These are phyloP conservation scores for Kwoniella newhampshirensis DNA, from an alignment of 768 basidiomycete genomes.

Conservation along the genomic window DNA sequence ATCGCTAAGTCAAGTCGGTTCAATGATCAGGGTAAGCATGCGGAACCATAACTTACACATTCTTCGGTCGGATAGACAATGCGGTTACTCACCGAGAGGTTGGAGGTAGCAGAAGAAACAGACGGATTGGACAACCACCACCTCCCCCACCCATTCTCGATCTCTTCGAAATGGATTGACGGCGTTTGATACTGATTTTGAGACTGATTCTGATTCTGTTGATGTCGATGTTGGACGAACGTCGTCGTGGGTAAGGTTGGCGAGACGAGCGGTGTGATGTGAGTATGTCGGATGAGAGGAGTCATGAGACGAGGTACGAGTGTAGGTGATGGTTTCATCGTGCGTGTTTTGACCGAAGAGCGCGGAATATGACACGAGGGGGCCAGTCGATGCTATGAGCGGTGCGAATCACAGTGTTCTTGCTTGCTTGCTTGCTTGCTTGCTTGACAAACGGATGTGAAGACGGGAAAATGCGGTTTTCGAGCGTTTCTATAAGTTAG, in stretches of 20 bases:
- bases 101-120: not conserved
- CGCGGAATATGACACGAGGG: too few relatives aligned
- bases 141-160: conserved; percentile 4
- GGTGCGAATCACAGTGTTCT: too few relatives aligned
- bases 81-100: conserved; percentile 2
- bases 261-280: not conserved
- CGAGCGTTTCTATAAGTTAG: too few relatives aligned
- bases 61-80: not conserved
- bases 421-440: too few relatives aligned
- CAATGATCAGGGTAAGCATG: not conserved
- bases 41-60: not conserved
- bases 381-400: too few relatives aligned
- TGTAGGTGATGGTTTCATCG: conserved; percentile 18
- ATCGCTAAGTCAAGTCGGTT: not conserved
- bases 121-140: conserved; percentile 9
- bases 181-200: not conserved
- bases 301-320: conserved; percentile 14
- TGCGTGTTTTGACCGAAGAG: too few relatives aligned
- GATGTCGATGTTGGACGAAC: not conserved
- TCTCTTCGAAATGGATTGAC: not conserved
- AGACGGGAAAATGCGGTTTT: too few relatives aligned
- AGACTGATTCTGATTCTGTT: too few relatives aligned
- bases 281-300: conserved; percentile 10
- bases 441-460: too few relatives aligned
- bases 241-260: not conserved